phyloP scores from a whole-genome alignment of 2,329 filamentous ascomycete genomes.

The Pseudofabraea citricarpa region DNA sequence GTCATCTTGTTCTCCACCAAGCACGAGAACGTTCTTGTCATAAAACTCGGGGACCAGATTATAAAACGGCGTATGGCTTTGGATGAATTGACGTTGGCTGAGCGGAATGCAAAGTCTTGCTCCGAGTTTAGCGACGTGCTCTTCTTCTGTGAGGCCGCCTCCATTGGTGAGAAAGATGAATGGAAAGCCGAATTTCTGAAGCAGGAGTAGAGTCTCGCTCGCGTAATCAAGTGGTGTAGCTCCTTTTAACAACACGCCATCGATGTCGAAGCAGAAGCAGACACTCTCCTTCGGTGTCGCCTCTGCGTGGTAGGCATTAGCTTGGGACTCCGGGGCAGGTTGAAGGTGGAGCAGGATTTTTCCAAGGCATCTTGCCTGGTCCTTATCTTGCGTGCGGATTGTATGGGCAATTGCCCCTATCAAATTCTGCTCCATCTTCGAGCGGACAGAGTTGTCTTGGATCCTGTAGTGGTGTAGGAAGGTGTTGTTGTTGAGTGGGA shows the following conservation, averaged over 20 bases:
- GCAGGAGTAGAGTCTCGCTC: conserved; percentile 56
- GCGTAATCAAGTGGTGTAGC: conserved; percentile 63
- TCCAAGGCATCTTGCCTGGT: background rate
- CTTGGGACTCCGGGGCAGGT: background rate
- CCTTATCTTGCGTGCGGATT: background rate
- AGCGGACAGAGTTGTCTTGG: too few relatives aligned
- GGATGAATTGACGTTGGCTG: conserved; percentile 65
- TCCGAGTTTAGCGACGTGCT: conserved; percentile 58
- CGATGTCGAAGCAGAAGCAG: conserved; percentile 72
- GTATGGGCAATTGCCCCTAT: too few relatives aligned
- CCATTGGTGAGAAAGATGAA: conserved; percentile 71
- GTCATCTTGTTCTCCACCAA: conserved; percentile 64
- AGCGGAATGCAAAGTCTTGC: conserved; percentile 57
- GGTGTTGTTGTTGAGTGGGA: too few relatives aligned
- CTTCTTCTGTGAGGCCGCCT: conserved; percentile 61
- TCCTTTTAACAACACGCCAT: conserved; percentile 68
- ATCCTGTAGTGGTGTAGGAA: too few relatives aligned
- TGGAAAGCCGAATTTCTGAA: conserved; percentile 68
- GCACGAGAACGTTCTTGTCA: conserved; percentile 61
- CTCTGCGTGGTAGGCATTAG: background rate
- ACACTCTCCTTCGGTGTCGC: conserved; percentile 26
- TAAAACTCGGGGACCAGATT: conserved; percentile 64
- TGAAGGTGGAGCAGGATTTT: background rate
- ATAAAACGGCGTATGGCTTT: conserved; percentile 70
- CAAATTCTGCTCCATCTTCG: too few relatives aligned